Percentiles rank a stretch among this genome's conserved stretches.
Conservation (phyloP, 1,139 yeast genomes). For the Torulaspora globosa region DNA sequence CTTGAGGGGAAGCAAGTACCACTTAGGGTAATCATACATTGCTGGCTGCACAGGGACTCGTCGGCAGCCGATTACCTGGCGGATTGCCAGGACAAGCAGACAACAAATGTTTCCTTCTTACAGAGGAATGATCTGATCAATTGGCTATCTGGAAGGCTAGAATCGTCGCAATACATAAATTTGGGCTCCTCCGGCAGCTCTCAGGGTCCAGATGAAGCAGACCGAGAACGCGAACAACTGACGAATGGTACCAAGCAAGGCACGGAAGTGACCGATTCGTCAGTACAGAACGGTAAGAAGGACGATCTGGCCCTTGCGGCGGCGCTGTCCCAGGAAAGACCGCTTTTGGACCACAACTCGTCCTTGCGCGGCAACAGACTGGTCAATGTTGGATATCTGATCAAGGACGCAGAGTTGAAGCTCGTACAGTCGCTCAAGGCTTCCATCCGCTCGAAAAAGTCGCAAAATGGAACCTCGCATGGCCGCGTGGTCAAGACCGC, state of each 20-base stretch:
- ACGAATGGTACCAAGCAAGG: conserved; percentile 27
- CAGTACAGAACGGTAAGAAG: neutral
- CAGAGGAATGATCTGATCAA: conserved; percentile 81
- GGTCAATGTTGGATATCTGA: conserved; percentile 68
- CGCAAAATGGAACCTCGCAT: conserved; percentile 22
- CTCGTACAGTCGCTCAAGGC: conserved; percentile 54
- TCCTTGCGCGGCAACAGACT: conserved; percentile 74
- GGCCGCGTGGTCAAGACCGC: conserved; percentile 23
- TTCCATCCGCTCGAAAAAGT: conserved; percentile 24
- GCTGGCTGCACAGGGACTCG: conserved; percentile 74
- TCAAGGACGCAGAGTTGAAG: conserved; percentile 64
- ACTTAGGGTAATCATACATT: conserved; percentile 66
- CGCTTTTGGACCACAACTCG: conserved; percentile 71
- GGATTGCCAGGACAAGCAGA: conserved; percentile 59
- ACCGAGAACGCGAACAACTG: neutral
- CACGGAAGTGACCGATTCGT: conserved; percentile 14
- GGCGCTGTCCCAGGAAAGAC: conserved; percentile 58
- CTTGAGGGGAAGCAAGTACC: conserved; percentile 50
- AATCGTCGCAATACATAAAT: conserved; percentile 50
- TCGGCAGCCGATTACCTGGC: conserved; percentile 79
- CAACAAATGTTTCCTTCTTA: conserved; percentile 73
- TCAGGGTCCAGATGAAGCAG: neutral
- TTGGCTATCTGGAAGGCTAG: conserved; percentile 71
- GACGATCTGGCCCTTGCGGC: conserved; percentile 55
- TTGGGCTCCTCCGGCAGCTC: neutral